Conservation (phyloP, 805 yeast genomes). For the Tetrapisispora pingtungensis region DNA sequence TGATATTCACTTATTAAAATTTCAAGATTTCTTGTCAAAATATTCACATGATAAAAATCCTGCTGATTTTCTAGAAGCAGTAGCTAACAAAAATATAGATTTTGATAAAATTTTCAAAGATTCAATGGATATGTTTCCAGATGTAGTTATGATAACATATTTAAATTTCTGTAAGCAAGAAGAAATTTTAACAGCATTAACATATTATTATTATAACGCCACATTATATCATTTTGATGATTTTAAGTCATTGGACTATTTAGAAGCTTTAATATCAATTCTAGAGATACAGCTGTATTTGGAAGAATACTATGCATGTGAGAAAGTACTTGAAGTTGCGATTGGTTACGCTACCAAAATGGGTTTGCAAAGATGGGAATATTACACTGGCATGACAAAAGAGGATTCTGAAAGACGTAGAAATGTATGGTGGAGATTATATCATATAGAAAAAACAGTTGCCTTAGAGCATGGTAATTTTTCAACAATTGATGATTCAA, state of each 20-base stretch:
- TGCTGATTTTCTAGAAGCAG: neutral
- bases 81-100: neutral
- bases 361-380: constrained; percentile 29
- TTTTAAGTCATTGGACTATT: constrained; percentile 11
- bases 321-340: constrained; percentile 17
- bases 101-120: neutral
- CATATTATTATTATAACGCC: constrained; percentile 18
- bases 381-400: constrained; percentile 26
- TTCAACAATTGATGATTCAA: constrained; percentile 16
- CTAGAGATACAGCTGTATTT: constrained; percentile 20
- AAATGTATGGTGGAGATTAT: constrained; percentile 25
- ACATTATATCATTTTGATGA: constrained; percentile 16
- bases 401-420: constrained; percentile 23
- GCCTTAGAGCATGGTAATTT: constrained; percentile 12
- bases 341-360: constrained; percentile 16
- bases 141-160: constrained; percentile 8
- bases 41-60: neutral
- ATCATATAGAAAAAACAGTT: constrained; percentile 16
- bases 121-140: neutral
- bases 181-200: constrained; percentile 16
- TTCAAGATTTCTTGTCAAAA: constrained; percentile 13
- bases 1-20: constrained; percentile 9
- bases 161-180: constrained; percentile 15
- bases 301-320: constrained; percentile 17
- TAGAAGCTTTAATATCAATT: constrained; percentile 20